phyloP scores from a whole-genome alignment of 139 green algal genomes.

The Diplosphaera chodatii region DNA sequence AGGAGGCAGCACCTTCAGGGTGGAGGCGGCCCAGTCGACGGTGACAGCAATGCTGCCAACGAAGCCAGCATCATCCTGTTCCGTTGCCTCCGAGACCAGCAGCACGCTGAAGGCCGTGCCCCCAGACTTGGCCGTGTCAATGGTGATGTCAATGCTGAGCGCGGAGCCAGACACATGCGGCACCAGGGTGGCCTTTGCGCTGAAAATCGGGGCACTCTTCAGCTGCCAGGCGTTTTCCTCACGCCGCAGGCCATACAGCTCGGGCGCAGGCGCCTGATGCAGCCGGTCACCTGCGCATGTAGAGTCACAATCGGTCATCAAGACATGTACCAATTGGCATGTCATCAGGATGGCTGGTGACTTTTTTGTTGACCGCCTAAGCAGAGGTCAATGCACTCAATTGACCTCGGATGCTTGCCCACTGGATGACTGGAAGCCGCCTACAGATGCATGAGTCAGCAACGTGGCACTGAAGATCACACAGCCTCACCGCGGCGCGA shows the following conservation, averaged over 20 bases:
- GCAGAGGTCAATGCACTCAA: too few species aligned
- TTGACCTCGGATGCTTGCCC: too few species aligned
- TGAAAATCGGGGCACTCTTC: not conserved
- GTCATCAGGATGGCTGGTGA: too few species aligned
- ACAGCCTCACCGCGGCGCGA: conserved; percentile 7
- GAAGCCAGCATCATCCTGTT: too few species aligned
- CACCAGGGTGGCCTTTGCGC: not conserved
- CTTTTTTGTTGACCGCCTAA: too few species aligned
- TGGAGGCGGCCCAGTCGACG: conserved; percentile 12
- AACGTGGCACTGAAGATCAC: too few species aligned
- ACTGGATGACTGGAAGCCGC: too few species aligned
- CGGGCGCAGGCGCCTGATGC: conserved; percentile 15
- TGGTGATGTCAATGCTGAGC: not conserved
- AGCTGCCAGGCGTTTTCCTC: not conserved
- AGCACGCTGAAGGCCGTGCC: conserved; percentile 6
- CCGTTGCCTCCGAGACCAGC: not conserved
- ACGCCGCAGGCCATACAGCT: conserved; percentile 2
- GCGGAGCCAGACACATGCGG: not conserved
- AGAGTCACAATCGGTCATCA: not conserved
- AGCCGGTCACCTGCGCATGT: conserved; percentile 5
- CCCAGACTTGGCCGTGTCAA: not conserved
- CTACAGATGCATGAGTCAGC: too few species aligned
- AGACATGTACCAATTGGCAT: too few species aligned
- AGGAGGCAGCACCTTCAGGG: conserved; percentile 4
- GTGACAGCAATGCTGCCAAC: conserved; percentile 5